Percentiles rank a stretch among this genome's conserved stretches.
phyloP scores from a whole-genome alignment of 2,329 filamentous ascomycete species.

The Aspergillus intermedius region DNA sequence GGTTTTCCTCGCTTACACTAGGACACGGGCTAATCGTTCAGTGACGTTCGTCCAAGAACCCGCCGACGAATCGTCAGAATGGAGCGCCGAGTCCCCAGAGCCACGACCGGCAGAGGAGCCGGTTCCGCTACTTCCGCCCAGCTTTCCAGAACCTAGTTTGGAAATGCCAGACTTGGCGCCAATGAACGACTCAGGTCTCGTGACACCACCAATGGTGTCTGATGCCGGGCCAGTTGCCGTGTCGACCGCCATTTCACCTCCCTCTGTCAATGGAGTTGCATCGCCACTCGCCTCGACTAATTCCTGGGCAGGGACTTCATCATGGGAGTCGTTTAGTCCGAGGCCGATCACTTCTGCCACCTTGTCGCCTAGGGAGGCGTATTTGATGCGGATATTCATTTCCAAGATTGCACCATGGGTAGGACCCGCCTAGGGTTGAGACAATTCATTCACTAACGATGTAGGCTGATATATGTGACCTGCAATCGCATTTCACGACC shows the following conservation, averaged over 20 bases:
- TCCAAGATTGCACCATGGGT: conserved; percentile 30
- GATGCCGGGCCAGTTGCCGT: conserved; percentile 3
- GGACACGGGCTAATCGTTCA: conserved; percentile 4
- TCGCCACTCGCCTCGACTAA: conserved; percentile 12
- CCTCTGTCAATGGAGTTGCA: background rate
- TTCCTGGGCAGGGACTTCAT: conserved; percentile 9
- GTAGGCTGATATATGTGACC: conserved; percentile 31
- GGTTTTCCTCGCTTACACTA: background rate
- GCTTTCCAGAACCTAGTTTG: background rate
- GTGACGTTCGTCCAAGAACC: conserved; percentile 24
- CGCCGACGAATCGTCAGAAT: conserved; percentile 10
- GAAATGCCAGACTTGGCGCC: background rate
- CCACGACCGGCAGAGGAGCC: background rate
- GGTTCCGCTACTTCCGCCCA: background rate
- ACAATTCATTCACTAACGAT: conserved; percentile 1
- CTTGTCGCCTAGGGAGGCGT: conserved; percentile 27
- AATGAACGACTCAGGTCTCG: background rate
- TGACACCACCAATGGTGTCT: conserved; percentile 2
- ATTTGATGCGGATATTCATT: conserved; percentile 28
- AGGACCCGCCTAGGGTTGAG: background rate
- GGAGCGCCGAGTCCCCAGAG: background rate
- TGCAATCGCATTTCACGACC: conserved; percentile 36
- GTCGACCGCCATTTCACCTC: conserved; percentile 11
- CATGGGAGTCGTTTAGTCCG: conserved; percentile 10
- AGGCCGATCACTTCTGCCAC: conserved; percentile 4